phyloP scores from a whole-genome alignment of 108 stramenopile species.

The Stephanodiscus triporus region DNA sequence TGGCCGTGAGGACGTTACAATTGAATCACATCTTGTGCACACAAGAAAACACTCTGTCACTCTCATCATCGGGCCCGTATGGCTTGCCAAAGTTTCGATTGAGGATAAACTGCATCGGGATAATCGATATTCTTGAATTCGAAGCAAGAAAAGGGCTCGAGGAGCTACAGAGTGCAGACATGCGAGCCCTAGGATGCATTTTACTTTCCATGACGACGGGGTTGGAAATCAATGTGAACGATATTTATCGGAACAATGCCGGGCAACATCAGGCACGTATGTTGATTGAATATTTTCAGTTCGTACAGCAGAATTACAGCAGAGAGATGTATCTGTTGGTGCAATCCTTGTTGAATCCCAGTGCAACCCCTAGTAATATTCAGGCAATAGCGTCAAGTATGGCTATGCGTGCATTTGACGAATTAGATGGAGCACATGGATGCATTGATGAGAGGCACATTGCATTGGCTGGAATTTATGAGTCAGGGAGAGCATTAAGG shows the following conservation, averaged over 20 bases:
- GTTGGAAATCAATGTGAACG: slow-evolving; percentile 59
- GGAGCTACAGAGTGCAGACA: slow-evolving; percentile 86
- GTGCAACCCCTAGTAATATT: slow-evolving; percentile 58
- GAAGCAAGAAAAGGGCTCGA: slow-evolving; percentile 75
- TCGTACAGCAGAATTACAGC: slow-evolving; percentile 81
- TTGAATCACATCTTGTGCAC: slow-evolving; percentile 66
- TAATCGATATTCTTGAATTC: slow-evolving; percentile 90
- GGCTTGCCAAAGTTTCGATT: slow-evolving; percentile 58
- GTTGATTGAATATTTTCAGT: slow-evolving; percentile 41
- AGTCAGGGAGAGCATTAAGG: slow-evolving; percentile 83
- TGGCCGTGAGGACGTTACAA: slow-evolving; percentile 83
- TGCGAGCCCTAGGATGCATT: slow-evolving; percentile 79
- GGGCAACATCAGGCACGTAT: slow-evolving; percentile 21
- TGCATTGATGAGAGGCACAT: slow-evolving; percentile 56
- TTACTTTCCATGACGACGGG: slow-evolving; percentile 85
- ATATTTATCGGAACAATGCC: slow-evolving; percentile 41
- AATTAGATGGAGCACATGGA: slow-evolving; percentile 60
- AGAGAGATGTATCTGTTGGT: slow-evolving; percentile 71
- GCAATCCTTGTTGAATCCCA: slow-evolving; percentile 66
- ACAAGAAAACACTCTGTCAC: slow-evolving; percentile 27
- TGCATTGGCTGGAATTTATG: slow-evolving; percentile 82
- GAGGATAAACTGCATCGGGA: slow-evolving; percentile 80
- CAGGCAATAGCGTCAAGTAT: slow-evolving; percentile 56
- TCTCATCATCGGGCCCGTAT: slow-evolving; percentile 26
- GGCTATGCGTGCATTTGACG: slow-evolving; percentile 65